Percentiles rank a stretch among this genome's conserved stretches.
phyloP scores from a whole-genome alignment of 768 basidiomycete species.

The Termitomyces sp. region DNA sequence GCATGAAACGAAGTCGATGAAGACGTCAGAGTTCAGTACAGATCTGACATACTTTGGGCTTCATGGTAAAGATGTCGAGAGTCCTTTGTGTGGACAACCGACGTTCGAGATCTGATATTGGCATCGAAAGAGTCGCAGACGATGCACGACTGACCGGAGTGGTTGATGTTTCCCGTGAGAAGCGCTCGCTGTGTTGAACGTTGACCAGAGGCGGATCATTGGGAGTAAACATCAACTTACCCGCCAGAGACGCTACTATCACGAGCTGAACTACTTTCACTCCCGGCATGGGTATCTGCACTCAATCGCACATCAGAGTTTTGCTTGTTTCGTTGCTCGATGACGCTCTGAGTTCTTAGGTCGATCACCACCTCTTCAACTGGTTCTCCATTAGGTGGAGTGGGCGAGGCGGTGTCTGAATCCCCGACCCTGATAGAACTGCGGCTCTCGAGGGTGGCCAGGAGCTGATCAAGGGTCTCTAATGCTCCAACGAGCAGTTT shows the following conservation, averaged over 20 bases:
- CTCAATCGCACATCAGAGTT: conserved; percentile 20
- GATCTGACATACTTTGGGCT: conserved; percentile 63
- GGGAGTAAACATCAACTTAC: conserved; percentile 36
- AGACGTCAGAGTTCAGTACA: background rate
- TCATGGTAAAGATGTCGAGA: conserved; percentile 95
- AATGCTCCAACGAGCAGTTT: conserved; percentile 75
- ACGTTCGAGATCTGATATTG: conserved; percentile 78
- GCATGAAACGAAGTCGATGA: conserved; percentile 1
- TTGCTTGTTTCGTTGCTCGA: conserved; percentile 22
- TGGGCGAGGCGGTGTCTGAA: conserved; percentile 15
- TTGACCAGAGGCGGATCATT: background rate
- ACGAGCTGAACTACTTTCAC: conserved; percentile 50
- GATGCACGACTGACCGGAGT: conserved; percentile 55
- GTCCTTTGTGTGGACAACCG: conserved; percentile 75
- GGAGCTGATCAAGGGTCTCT: conserved; percentile 74
- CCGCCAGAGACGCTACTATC: conserved; percentile 54
- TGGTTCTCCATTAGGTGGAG: conserved; percentile 34
- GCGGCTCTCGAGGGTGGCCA: conserved; percentile 64
- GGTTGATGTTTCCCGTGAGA: conserved; percentile 57
- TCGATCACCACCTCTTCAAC: conserved; percentile 59
- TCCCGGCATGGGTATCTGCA: conserved; percentile 36
- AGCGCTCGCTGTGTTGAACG: conserved; percentile 43
- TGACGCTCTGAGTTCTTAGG: conserved; percentile 39
- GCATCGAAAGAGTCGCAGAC: conserved; percentile 48
- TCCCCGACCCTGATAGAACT: conserved; percentile 51